Percentiles rank a stretch among this genome's conserved stretches.
Evolutionary conservation across 2,329 filamentous ascomycete genomes (phyloP).

Genomic region (Cladophialophora psammophila): DNA sequence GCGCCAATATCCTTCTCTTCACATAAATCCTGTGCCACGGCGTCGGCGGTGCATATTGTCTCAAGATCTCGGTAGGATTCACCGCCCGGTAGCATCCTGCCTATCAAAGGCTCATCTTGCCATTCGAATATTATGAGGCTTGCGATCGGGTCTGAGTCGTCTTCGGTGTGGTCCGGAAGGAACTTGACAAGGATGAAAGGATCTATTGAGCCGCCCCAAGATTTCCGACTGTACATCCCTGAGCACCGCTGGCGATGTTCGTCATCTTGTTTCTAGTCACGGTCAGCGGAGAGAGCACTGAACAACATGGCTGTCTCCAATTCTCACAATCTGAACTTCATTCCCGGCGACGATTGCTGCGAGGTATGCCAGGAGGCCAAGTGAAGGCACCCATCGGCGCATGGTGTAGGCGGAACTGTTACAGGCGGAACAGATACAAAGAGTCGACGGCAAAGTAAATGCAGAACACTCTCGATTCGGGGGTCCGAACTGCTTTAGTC

Average conservation of each 20-base stretch:
- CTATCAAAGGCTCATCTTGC: conserved; percentile 81
- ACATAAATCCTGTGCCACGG: conserved; percentile 74
- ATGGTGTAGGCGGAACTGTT: conserved; percentile 26
- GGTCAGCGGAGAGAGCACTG: conserved; percentile 28
- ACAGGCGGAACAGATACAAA: not conserved
- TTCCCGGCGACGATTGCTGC: conserved; percentile 49
- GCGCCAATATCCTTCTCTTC: conserved; percentile 78
- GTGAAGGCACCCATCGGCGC: conserved; percentile 38
- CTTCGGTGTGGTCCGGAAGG: conserved; percentile 60
- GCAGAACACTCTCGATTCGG: not conserved
- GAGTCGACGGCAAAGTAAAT: not conserved
- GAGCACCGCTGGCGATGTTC: conserved; percentile 81
- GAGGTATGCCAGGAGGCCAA: conserved; percentile 38
- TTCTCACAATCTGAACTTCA: conserved; percentile 55
- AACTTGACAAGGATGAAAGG: conserved; percentile 91
- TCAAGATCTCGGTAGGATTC: conserved; percentile 67
- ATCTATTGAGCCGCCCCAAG: conserved; percentile 87
- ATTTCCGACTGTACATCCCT: conserved; percentile 91
- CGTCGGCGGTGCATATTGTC: conserved; percentile 78
- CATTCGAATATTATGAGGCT: conserved; percentile 94
- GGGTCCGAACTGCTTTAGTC: not conserved
- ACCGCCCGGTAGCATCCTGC: conserved; percentile 66
- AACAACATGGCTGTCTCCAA: not conserved
- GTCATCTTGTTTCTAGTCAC: conserved; percentile 72
- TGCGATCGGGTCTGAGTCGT: conserved; percentile 74